Conservation (phyloP, 2,329 filamentous ascomycete genomes). For the Furcasterigmium furcatum region DNA sequence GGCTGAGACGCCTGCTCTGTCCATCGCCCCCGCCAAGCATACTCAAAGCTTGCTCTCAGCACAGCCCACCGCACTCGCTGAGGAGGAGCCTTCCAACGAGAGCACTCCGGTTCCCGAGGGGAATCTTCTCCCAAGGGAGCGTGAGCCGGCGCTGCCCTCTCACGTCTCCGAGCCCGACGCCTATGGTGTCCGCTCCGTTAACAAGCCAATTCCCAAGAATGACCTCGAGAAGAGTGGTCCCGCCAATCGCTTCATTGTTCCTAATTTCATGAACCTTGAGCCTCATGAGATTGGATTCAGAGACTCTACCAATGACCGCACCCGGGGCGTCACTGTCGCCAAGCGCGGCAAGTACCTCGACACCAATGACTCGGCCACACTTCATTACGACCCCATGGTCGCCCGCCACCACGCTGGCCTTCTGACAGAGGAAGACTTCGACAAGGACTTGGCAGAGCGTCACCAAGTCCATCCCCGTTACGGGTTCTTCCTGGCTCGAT, state of each 20-base stretch:
- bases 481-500: conserved; percentile 48
- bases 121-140: conserved; percentile 13
- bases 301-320: conserved; percentile 54
- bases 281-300: conserved; percentile 57
- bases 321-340: conserved; percentile 48
- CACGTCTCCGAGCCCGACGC: conserved; percentile 42
- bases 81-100: conserved; percentile 25
- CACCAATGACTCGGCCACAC: conserved; percentile 48
- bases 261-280: conserved; percentile 43
- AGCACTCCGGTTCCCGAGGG: conserved; percentile 13
- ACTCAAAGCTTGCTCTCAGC: conserved; percentile 26
- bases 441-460: conserved; percentile 45
- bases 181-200: conserved; percentile 46
- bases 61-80: conserved; percentile 19
- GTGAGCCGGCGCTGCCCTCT: conserved; percentile 22
- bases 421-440: conserved; percentile 46
- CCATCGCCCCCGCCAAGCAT: conserved; percentile 13
- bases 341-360: conserved; percentile 52
- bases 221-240: conserved; percentile 23
- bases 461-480: conserved; percentile 50
- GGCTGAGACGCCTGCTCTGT: neutral
- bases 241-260: conserved; percentile 51
- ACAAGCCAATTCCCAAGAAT: conserved; percentile 17
- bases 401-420: conserved; percentile 49
- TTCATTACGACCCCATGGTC: conserved; percentile 53